Evolutionary conservation across 164 flowering plant genomes (phyloP), one percentile per base, ranked within the genome.

Genomic region (grape (Vitis vinifera)): DNA sequence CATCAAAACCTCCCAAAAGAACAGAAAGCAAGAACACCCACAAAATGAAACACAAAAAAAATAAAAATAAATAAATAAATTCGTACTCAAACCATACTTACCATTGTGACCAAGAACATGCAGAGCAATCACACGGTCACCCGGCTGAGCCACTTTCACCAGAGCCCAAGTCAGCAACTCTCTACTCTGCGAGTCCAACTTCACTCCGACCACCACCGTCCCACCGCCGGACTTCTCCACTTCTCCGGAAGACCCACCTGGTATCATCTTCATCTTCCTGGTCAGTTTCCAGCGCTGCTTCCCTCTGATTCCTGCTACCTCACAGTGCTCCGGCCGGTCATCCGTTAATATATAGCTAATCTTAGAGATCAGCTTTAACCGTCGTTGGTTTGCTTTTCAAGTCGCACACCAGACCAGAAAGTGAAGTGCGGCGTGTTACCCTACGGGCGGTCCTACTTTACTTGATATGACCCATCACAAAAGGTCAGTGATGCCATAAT

Each of bases 81-180:
- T 14, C 16, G 23, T 29, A 50, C 50, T 27, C 65, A 13, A 13
- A 58, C 6, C 4, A 11, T 6, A 58, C 51, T 44, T 66, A 89
- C 97, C 94, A 60, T 80, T 79, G 59, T 77, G 64, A 29, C 72
- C 73, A 51, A 94, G 89, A 61, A 92, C 91, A 79, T 94, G 97
- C 51, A 94, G 83, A 61, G 97, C 99, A 62, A 94, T 65, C 3
- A 94, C 92, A 19, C 78, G 74, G 70, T 94, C 99, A 30, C 99
- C 94, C 27, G 94, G 86, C 68, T 87, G 81, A 52, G 98, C 91
- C 9, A 88, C 90, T 68, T 94, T 92, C 14, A 94, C 91, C 30
- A 94, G 72, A 72, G 96, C 89, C 99, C 99, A 94, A 23, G 99
- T 94, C 17, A 94, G 86, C 72, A 94, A 68, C 76, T 90, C 98